A percentile compares a stretch with the other conserved stretches of the same genome.
These are phyloP conservation scores for maize (Zea mays) DNA, from an alignment of 176 grass and related monocot genomes.

Conservation along the genomic window DNA sequence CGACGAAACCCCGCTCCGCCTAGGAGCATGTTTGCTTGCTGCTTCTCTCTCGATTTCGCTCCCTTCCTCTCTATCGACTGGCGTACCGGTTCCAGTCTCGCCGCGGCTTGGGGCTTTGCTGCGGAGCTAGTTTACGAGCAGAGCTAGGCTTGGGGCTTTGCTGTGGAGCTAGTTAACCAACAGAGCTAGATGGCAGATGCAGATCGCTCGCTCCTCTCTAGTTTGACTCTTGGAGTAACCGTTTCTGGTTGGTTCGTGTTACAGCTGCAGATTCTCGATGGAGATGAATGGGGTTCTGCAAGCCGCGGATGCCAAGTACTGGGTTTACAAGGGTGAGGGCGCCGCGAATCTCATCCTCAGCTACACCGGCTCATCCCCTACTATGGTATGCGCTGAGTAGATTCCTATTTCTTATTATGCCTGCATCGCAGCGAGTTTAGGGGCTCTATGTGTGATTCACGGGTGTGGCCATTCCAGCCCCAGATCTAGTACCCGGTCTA, in stretches of 20 bases:
- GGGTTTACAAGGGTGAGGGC: constrained; percentile 94
- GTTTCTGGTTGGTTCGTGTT: neutral
- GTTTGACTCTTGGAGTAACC: neutral
- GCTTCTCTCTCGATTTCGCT: neutral
- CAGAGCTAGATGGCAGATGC: neutral
- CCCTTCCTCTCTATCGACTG: neutral
- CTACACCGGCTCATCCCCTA: constrained; percentile 63
- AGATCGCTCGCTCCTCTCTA: neutral
- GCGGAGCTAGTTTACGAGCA: neutral
- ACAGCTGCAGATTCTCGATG: constrained; percentile 6
- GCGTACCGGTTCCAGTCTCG: neutral
- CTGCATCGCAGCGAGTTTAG: neutral
- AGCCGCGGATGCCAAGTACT: constrained; percentile 55
- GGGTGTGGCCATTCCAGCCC: neutral
- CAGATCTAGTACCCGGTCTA: neutral
- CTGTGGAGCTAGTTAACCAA: neutral
- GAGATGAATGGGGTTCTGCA: constrained; percentile 53
- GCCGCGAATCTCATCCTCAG: constrained; percentile 85
- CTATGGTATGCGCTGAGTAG: constrained; percentile 53
- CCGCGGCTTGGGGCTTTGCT: neutral
- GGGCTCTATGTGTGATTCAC: neutral
- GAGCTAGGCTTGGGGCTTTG: neutral
- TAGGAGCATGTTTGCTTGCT: neutral
- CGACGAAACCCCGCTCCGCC: constrained; percentile 35
- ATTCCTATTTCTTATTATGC: neutral